phyloP scores from a whole-genome alignment of 2,329 filamentous ascomycete genomes.

The Monosporascus sp. region DNA sequence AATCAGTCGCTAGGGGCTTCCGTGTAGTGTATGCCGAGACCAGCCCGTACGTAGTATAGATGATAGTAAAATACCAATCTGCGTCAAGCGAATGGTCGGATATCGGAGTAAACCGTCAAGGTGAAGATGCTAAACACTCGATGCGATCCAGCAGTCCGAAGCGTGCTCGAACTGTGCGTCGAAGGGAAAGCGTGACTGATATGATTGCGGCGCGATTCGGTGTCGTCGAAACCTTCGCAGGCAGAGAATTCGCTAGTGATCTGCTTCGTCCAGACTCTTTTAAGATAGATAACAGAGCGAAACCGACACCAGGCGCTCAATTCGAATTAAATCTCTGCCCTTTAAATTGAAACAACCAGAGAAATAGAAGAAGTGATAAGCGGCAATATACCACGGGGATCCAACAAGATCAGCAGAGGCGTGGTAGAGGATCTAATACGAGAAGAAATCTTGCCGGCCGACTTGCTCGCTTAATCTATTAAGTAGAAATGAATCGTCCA shows the following conservation, averaged over 20 bases:
- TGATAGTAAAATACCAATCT: constrained; percentile 31
- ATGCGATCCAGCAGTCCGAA: constrained; percentile 14
- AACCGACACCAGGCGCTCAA: neutral
- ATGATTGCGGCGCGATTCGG: constrained; percentile 6
- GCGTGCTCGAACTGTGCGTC: constrained; percentile 20
- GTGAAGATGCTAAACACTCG: constrained; percentile 27
- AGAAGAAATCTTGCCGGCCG: neutral
- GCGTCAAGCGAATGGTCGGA: constrained; percentile 41
- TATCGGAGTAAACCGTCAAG: constrained; percentile 37
- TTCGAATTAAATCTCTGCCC: neutral
- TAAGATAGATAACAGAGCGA: no score
- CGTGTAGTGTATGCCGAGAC: constrained; percentile 33
- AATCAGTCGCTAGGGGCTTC: constrained; percentile 3
- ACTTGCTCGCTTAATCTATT: neutral
- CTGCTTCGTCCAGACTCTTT: neutral
- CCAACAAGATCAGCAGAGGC: neutral
- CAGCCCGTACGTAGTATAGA: constrained; percentile 35
- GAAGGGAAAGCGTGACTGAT: constrained; percentile 4
- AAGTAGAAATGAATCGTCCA: constrained; percentile 9
- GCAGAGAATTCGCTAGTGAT: neutral
- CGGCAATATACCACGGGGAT: neutral
- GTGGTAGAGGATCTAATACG: neutral
- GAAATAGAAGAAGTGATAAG: neutral
- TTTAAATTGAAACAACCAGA: neutral
- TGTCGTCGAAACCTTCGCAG: constrained; percentile 7